Percentiles rank a stretch among this genome's conserved stretches.
Evolutionary conservation across 306 rosid genomes (phyloP).

Genomic region (Malus orientalis): DNA sequence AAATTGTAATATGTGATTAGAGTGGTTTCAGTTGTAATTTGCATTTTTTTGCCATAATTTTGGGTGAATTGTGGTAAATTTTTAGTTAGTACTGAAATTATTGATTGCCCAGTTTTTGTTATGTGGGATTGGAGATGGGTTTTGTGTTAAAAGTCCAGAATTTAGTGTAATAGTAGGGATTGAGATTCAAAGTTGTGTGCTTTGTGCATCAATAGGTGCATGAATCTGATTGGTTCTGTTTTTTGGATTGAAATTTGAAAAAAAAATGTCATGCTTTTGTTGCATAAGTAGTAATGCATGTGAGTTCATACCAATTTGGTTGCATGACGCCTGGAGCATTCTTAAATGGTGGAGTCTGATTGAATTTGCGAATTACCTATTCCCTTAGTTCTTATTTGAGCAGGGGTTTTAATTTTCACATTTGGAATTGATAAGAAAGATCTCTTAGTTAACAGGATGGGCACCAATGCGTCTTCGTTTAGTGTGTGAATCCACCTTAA

Average conservation of each 20-base stretch:
- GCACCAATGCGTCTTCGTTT: background rate
- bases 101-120: slow-evolving; percentile 22
- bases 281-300: slow-evolving; percentile 7
- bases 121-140: slow-evolving; percentile 25
- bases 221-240: slow-evolving; percentile 12
- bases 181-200: background rate
- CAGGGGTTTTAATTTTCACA: background rate
- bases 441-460: background rate
- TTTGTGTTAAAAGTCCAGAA: slow-evolving; percentile 1
- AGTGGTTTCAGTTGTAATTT: background rate
- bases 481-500: background rate
- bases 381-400: background rate
- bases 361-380: background rate
- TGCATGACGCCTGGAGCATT: slow-evolving; percentile 18
- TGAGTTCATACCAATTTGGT: background rate
- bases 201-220: slow-evolving; percentile 8
- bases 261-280: background rate
- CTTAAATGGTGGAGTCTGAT: slow-evolving; percentile 9
- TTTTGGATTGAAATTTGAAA: slow-evolving; percentile 3
- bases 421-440: slow-evolving; percentile 1
- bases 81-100: slow-evolving; percentile 1
- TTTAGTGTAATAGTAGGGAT: slow-evolving; percentile 17
- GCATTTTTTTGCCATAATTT: background rate
- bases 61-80: slow-evolving; percentile 16
- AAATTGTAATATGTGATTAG: background rate